Base-by-base conservation (phyloP, 2,329 filamentous ascomycete genomes). In the Sporothrix inflata region DNA sequence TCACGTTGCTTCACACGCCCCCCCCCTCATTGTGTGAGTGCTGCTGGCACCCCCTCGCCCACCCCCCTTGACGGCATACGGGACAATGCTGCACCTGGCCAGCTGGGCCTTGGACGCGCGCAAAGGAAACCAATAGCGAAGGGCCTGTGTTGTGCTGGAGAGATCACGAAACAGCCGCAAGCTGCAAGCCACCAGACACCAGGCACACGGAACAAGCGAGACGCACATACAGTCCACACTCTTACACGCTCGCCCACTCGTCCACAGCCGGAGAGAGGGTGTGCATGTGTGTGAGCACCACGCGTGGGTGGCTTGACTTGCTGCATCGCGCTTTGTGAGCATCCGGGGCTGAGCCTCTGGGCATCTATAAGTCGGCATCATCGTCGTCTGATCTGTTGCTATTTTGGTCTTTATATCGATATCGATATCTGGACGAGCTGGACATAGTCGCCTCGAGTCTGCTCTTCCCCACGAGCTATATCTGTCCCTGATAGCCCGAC, bases 21-120 rank as follows among this genome's bases (percentile, higher is more conserved):
- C 47, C n/a, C 14, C 30, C 47, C 6, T 49, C 34, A 49, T 49
- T n/a, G n/a, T n/a, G n/a, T n/a, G n/a, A n/a, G n/a, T n/a, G n/a
- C n/a, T n/a, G n/a, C n/a, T n/a, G n/a, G n/a, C n/a, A n/a, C n/a
- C n/a, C 4, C 34, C 19, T 49, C 24, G 16, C 27, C 14, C 63
- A 47, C 40, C 40, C 40, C 63, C 21, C 5, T n/a, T 11, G 24
- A 42, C 67, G 40, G 34, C 67, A 16, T 38, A 47, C 68, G 68
- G 55, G 53, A 61, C 68, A 61, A 70, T 70, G 68, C 68, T 42
- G 24, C 40, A 49, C 55, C 42, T 70, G 40, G 53, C 7, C 14
- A n/a, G 40, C 24, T 8, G 21, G 53, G 9, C 53, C 53, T 4
- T 45, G 55, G 27, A 45, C 27, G 40, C 40, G 24, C 24, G 42